A percentile compares a stretch with the other conserved stretches of the same genome.
Conservation (phyloP, 257 asterid genomes). For the Primulina huaijiensis region DNA sequence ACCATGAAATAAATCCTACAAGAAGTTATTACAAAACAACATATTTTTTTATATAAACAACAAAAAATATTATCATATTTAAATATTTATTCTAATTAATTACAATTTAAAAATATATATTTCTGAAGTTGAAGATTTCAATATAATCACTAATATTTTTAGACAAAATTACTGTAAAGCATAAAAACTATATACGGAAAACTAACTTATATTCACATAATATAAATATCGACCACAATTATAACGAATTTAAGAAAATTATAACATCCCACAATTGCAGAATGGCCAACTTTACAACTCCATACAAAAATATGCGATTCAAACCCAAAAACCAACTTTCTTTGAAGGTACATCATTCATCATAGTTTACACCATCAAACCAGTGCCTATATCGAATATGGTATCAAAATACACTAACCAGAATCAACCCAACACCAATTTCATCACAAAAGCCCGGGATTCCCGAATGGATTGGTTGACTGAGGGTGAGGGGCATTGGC, state of each 20-base stretch:
- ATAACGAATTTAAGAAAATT: not conserved
- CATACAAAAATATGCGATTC: not conserved
- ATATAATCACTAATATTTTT: too few relatives aligned
- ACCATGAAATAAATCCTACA: too few relatives aligned
- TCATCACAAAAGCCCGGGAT: slow-evolving; percentile 53
- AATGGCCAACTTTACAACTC: not conserved
- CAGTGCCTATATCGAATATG: not conserved
- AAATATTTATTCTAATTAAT: too few relatives aligned
- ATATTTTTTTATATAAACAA: too few relatives aligned
- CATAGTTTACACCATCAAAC: not conserved
- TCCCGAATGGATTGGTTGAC: slow-evolving; percentile 70
- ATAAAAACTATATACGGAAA: too few relatives aligned
- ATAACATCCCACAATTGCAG: not conserved
- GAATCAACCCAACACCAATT: not conserved
- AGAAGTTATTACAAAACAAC: too few relatives aligned
- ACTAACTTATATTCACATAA: too few relatives aligned
- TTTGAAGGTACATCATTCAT: not conserved
- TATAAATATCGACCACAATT: not conserved
- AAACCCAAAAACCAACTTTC: not conserved
- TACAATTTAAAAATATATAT: too few relatives aligned
- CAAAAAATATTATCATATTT: too few relatives aligned
- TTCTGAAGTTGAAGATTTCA: too few relatives aligned
- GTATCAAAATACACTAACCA: not conserved
- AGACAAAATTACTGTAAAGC: too few relatives aligned
- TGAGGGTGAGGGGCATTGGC: slow-evolving; percentile 49